Evolutionary conservation across 768 basidiomycete genomes (phyloP), one percentile per base, ranked within the genome.

Genomic region (Cubamyces lactineus): DNA sequence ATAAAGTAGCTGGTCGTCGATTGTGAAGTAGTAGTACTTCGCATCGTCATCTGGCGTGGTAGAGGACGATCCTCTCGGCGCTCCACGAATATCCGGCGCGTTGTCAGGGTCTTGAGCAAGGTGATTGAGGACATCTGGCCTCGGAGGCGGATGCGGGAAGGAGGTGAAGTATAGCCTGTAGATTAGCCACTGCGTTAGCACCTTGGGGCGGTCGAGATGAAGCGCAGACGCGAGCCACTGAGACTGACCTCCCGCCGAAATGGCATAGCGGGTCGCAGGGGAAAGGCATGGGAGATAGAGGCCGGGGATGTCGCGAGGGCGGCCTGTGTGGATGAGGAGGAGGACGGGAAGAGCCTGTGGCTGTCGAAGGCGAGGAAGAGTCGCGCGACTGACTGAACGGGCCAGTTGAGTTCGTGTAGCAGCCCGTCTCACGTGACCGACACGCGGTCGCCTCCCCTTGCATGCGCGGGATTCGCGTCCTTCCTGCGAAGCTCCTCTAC

Each of bases 1-100:
- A 78, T 97, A 97, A 67, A 90, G 82, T 40, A 97, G 82, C 66
- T 94, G 90, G 80, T 95, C 89, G 76, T 97, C 94, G 77, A 96
- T 86, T 59, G 91, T 92, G 79, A 96, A 94, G 77, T 89, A 96
- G 77, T 92, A 92, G 74, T 92, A 92, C 55, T 83, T 81, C 59
- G 88, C 85, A 65, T 85, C 81, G 66, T 90, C 89, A 68, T 94
- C 90, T 23, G 88, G 85, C 16, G 89, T 82, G 24, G 84, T 79
- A 17, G 65, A 59, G 45, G 86, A 82, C n/a, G 83, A 82, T 41
- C 79, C 83, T 71, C 77, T 81, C 8, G 84, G 80, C 70, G 81
- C 82, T 53, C 83, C 79, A 64, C 90, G 87, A 30, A 91, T 75
- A 70, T 78, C 81, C 70, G 90, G 90, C 53, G 78, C 78, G 75